Base-by-base conservation (phyloP, 306 rosid genomes). In the Vigna mungo region DNA sequence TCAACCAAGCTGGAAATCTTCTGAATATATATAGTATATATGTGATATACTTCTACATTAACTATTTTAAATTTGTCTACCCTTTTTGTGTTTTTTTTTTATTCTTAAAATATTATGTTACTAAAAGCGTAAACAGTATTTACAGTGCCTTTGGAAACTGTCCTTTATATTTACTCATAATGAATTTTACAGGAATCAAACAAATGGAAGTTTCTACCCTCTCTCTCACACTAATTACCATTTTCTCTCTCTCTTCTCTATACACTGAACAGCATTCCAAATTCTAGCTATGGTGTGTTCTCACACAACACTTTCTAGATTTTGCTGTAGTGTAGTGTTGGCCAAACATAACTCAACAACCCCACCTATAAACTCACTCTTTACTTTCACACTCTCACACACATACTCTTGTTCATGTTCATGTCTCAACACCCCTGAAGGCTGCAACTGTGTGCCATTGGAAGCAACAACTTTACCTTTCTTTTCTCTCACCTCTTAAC, bases 281-380 rank as follows among this genome's bases (percentile, higher is more conserved):
- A 60, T 11, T 30, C 43, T 27, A 1, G 9, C 13, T 58, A 2
- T 58, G 14, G 12, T 20, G 12, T 20, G 3, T 23, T 59, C 21
- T n/a, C 44, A 12, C 49, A 44, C 14, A 44, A 5, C 37, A 75
- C 8, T 34, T 67, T 61, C 16, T 6, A 64, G 54, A 36, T 14
- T 67, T 78, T 14, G 47, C 7, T 8, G 53, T 12, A 18, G 68
- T 72, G 39, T 34, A 14, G 68, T 72, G 39, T 34, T 34, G 63
- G 51, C 68, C 83, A 0, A 9, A 79, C 58, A 76, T 53, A 55
- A 39, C 74, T 23, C 80, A 52, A 54, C 64, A 63, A 51, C 37
- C 6, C 61, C 21, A 9, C 44, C 64, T 30, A 27, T 23, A 20
- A 18, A 3, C 30, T 37, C 34, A 20, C 47, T 41, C 59, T 44